Evolutionary conservation across 1,139 yeast genomes (phyloP), one percentile per base, ranked within the genome.

Genomic region (Yamadazyma epiphylla): DNA sequence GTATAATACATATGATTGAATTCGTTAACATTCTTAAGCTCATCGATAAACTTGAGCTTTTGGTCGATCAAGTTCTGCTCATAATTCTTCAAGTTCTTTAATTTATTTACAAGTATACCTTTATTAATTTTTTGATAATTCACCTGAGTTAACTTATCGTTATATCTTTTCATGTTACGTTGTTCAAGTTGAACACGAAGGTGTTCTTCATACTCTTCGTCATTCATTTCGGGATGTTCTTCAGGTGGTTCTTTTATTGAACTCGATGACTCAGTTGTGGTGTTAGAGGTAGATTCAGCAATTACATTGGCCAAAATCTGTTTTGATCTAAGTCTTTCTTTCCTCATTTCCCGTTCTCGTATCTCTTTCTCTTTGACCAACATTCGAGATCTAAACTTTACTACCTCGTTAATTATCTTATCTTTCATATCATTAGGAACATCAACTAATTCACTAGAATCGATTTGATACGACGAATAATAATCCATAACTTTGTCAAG

Each of bases 311-410:
- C 10, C 20, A 17, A 17, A 41, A 74, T 22, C 79, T 51, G 33
- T 64, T 57, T 43, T 2, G 81, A 69, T 32, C 72, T 68, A 27
- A 56, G 60, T 31, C 77, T 60, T 43, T 80, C 89, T 21, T 58
- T 62, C 25, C 69, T 60, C 9, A 66, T 52, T 42, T 77, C 80
- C 34, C 64, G 63, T 30, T 67, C 70, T 26, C 81, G 63, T 32
- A 75, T 75, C 28, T 70, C 70, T 38, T 69, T 67, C 41, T 82
- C 89, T 20, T 75, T 58, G 22, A 68, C 69, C 32, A 80, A 52
- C 19, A 80, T 84, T 31, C 70, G 70, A 8, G 82, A 65, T 44
- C 91, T 58, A 48, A 82, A 82, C 39, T 70, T 74, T 29, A 78
- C 62, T 33, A 82, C 74, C 39, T 78, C 82, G 36, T 69, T 68